Base-by-base conservation (phyloP, 2,329 filamentous ascomycete species). In the Cryphonectria radicalis region DNA sequence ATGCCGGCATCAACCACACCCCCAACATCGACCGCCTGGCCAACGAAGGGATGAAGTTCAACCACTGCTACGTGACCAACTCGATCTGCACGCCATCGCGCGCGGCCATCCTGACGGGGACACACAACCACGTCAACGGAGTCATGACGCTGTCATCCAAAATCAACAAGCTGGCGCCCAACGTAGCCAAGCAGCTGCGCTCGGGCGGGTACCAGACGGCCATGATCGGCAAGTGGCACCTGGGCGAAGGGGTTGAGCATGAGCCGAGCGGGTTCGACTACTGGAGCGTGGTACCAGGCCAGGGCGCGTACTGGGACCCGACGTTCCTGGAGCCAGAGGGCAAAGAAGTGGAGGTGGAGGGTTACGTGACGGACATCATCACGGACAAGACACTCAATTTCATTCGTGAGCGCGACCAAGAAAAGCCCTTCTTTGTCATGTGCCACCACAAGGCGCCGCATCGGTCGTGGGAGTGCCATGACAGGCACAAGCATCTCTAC, bases 391-490 rank as follows among this genome's bases (percentile, higher is more conserved):
- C 79, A 35, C 73, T 87, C 6, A 75, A 82, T 40, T 86, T 79
- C 75, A 81, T 86, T 25, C 63, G 76, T 46, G 70, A 67, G 1
- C 74, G 77, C 14, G 77, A 80, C 28, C 77, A 79, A 10, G 78
- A 79, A 57, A 79, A 79, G 70, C 85, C 85, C 0, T 88, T 88
- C 76, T 88, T 87, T 74, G 74, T 86, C 60, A 88, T 88, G 86
- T 87, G 85, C 74, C 86, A 88, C 73, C 86, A 88, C 76, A 88
- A 88, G 73, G 86, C 86, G 0, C 86, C 86, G 0, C 86, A 88
- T 73, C 80, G 85, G 4, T 82, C 80, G 19, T 88, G 86, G 86
- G 85, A 88, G 73, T 86, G 79, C 68, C 79, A 87, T 70, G 74
- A 79, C 7, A 84, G 84, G 72, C 84, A 88, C 76, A 84, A 83